These are phyloP conservation scores for Digitaria exilis DNA, from an alignment of 202 grass and related monocot genomes.

Conservation along the genomic window DNA sequence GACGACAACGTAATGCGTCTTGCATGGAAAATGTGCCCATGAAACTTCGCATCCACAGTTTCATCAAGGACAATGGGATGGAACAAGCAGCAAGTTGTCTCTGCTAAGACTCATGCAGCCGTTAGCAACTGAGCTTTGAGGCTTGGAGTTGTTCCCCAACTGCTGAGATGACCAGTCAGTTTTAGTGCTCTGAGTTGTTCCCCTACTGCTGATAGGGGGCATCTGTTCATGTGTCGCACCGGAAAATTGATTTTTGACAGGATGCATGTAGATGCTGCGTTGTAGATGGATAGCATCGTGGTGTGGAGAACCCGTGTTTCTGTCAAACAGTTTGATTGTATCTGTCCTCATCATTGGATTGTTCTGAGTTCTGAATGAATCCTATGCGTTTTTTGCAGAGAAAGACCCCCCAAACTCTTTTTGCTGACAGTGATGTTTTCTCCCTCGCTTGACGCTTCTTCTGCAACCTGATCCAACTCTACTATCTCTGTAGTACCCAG, in stretches of 20 bases:
- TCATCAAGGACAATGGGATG: not conserved
- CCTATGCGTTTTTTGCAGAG: not conserved
- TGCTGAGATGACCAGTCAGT: too few species aligned
- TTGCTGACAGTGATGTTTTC: not conserved
- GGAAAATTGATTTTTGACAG: not conserved
- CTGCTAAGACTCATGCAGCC: not conserved
- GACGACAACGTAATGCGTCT: slow-evolving; percentile 45
- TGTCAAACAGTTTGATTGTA: not conserved
- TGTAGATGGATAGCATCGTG: not conserved
- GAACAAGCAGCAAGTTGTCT: not conserved
- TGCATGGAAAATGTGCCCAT: slow-evolving; percentile 58
- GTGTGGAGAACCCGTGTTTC: not conserved
- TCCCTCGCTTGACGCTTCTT: not conserved
- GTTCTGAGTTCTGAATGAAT: not conserved
- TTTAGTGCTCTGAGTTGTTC: too few species aligned
- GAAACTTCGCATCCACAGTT: not conserved
- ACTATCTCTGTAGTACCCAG: not conserved
- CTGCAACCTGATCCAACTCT: not conserved
- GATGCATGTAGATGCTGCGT: not conserved
- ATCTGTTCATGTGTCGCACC: not conserved
- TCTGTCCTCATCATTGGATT: not conserved
- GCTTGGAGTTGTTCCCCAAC: not conserved
- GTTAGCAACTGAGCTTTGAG: not conserved
- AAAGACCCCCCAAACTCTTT: not conserved
- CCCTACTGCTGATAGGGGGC: not conserved